Percentiles rank a stretch among this genome's conserved stretches.
Conservation (phyloP, 2,329 filamentous ascomycete genomes). For the Zymoseptoria crescenta region DNA sequence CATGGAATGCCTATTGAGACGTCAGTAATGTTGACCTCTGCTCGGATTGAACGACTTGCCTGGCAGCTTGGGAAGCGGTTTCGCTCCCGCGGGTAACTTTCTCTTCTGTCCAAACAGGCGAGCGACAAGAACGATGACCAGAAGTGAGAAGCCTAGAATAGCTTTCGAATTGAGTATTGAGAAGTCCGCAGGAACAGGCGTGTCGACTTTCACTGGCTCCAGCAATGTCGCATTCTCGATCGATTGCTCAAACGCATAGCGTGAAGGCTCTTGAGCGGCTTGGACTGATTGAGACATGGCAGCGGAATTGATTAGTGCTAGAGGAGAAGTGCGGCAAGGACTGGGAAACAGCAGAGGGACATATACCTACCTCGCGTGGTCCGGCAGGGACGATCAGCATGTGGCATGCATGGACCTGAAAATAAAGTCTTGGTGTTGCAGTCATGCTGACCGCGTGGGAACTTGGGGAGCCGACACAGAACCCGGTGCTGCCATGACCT, state of each 20-base stretch:
- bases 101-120: slow-evolving; percentile 5
- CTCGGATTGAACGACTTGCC: slow-evolving; percentile 7
- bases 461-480: neutral
- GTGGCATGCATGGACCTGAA: neutral
- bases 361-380: neutral
- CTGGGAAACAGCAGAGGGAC: neutral
- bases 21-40: neutral
- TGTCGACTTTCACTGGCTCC: neutral
- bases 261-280: neutral
- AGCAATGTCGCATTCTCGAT: neutral
- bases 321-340: neutral
- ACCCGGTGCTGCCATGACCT: neutral
- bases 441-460: neutral
- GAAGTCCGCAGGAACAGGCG: neutral
- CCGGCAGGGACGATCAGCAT: neutral
- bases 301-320: neutral
- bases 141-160: neutral
- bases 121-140: neutral
- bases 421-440: neutral
- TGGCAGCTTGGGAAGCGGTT: slow-evolving; percentile 21
- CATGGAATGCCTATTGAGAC: slow-evolving; percentile 23
- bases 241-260: neutral
- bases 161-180: neutral
- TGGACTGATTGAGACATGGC: neutral
- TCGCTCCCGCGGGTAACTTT: slow-evolving; percentile 21